These are phyloP conservation scores for Coriolopsis trogii DNA, from an alignment of 1,284 basidiomycete species.

Conservation along the genomic window DNA sequence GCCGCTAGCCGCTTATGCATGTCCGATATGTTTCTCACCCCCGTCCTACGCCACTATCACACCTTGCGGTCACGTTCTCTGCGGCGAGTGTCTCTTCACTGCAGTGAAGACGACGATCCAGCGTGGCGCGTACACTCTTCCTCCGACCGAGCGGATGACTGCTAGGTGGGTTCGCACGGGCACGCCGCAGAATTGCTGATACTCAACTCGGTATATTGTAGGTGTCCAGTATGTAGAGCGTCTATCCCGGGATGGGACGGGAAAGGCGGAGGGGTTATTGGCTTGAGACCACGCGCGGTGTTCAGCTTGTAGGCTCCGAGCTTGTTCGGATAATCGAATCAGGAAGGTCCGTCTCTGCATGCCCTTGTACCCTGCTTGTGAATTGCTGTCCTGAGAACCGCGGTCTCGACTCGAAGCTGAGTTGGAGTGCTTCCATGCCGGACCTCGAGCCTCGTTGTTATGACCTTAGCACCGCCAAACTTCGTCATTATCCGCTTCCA, in stretches of 20 bases:
- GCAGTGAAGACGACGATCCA: conserved; percentile 66
- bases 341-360: conserved; percentile 3
- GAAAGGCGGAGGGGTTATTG: conserved; percentile 43
- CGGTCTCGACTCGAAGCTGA: background rate
- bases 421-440: no score
- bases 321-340: conserved; percentile 1
- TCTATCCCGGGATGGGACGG: conserved; percentile 45
- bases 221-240: conserved; percentile 46
- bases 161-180: conserved; percentile 27
- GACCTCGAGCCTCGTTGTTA: background rate
- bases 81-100: conserved; percentile 74
- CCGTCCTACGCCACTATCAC: conserved; percentile 76
- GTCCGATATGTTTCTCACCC: conserved; percentile 78
- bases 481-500: no score
- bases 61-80: conserved; percentile 78
- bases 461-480: no score
- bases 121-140: conserved; percentile 46
- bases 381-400: background rate
- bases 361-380: background rate
- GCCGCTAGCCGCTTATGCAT: conserved; percentile 64
- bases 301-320: conserved; percentile 24
- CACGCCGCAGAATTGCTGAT: background rate
- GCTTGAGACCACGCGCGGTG: conserved; percentile 38
- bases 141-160: conserved; percentile 29
- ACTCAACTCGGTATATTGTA: conserved; percentile 12